These are phyloP conservation scores for Scopulariopsis brevicaulis DNA, from an alignment of 2,329 filamentous ascomycete genomes.

Conservation along the genomic window DNA sequence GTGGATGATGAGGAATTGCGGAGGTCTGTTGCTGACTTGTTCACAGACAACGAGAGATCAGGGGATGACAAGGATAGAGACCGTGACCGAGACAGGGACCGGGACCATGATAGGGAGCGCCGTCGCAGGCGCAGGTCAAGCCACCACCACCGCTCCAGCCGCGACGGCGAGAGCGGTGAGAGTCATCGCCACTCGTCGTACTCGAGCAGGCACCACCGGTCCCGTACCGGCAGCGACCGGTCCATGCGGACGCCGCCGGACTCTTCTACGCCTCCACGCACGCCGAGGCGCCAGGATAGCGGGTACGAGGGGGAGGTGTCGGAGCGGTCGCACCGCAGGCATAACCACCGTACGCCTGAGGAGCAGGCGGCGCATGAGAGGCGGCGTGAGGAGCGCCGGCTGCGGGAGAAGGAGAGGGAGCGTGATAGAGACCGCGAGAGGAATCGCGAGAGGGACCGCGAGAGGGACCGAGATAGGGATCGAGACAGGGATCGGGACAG, in stretches of 20 bases:
- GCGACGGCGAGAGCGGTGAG: conserved; percentile 5
- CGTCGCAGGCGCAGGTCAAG: conserved; percentile 3
- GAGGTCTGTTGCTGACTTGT: conserved; percentile 42
- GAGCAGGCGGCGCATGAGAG: conserved; percentile 38
- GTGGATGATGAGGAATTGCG: conserved; percentile 15
- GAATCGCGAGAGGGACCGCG: background rate
- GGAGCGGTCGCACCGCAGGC: conserved; percentile 5
- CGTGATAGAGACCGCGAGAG: background rate
- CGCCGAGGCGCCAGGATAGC: conserved; percentile 6
- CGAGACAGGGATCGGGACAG: conserved; percentile 22
- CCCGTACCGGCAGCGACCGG: conserved; percentile 14
- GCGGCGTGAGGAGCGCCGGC: conserved; percentile 33
- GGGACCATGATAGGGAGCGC: conserved; percentile 14
- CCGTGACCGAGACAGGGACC: conserved; percentile 14
- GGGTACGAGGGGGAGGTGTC: background rate
- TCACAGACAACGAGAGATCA: conserved; percentile 29
- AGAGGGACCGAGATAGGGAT: background rate
- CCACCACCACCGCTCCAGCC: conserved; percentile 2
- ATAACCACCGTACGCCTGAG: conserved; percentile 29
- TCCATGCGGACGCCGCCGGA: conserved; percentile 11
- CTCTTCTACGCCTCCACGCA: background rate
- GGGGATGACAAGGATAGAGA: conserved; percentile 23
- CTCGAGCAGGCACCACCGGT: conserved; percentile 2
- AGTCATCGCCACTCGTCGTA: conserved; percentile 2
- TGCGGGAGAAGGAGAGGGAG: conserved; percentile 4